phyloP scores from a whole-genome alignment of 345 rosid genomes.

The Camelina laxa region DNA sequence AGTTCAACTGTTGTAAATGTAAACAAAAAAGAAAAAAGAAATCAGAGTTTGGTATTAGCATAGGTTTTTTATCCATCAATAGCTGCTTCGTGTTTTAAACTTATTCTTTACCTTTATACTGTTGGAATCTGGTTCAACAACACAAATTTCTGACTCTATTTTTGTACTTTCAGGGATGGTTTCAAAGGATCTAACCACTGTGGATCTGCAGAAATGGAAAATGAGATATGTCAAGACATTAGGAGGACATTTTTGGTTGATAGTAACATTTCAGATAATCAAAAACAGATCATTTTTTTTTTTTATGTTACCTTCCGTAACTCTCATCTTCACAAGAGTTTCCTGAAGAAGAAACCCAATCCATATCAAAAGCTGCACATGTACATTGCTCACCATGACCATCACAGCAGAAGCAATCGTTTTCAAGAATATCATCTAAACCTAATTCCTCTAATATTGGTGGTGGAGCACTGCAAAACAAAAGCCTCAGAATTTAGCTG shows the following conservation, averaged over 20 bases:
- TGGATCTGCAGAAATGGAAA: constrained; percentile 66
- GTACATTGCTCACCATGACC: constrained; percentile 62
- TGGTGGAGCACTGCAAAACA: constrained; percentile 53
- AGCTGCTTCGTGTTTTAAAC: not conserved
- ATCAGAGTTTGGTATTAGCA: constrained; percentile 11
- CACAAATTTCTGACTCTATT: constrained; percentile 48
- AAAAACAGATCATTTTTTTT: not conserved
- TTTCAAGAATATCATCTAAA: constrained; percentile 51
- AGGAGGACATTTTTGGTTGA: not conserved
- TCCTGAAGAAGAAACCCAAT: constrained; percentile 93
- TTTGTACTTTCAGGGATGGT: constrained; percentile 52
- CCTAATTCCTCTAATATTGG: constrained; percentile 47
- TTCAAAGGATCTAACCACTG: constrained; percentile 59
- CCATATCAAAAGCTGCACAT: constrained; percentile 74
- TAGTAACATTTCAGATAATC: not conserved
- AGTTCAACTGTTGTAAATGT: constrained; percentile 50
- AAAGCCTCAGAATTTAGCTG: constrained; percentile 36
- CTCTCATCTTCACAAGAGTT: constrained; percentile 82
- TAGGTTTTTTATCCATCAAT: not conserved
- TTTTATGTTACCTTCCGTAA: constrained; percentile 60
- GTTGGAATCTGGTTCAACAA: constrained; percentile 54
- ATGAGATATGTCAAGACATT: not conserved
- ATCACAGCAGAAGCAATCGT: constrained; percentile 53
- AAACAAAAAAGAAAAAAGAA: not conserved
- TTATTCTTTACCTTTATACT: constrained; percentile 53